phyloP scores from a whole-genome alignment of 495 filamentous ascomycete genomes.

The Xylaria venustula region DNA sequence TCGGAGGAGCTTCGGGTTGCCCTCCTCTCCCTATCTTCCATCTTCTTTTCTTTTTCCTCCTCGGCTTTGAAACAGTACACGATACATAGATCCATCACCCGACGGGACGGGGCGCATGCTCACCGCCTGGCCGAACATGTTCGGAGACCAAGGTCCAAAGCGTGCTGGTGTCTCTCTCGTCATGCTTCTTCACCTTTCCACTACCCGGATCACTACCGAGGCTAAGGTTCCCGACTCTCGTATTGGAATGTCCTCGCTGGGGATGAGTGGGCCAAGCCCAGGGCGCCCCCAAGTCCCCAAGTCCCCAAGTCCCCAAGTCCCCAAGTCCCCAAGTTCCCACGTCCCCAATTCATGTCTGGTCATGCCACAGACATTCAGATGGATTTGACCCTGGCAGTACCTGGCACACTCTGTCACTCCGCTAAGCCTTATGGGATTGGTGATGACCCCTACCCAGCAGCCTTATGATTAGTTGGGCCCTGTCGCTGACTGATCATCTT shows the following conservation, averaged over 20 bases:
- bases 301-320: no score
- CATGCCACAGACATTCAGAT: neutral
- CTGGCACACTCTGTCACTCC: neutral
- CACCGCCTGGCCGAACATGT: no score
- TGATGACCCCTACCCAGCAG: slow-evolving; percentile 4
- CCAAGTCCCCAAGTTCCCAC: no score
- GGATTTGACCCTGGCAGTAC: neutral
- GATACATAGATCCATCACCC: no score
- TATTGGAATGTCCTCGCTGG: neutral
- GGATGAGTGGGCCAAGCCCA: neutral
- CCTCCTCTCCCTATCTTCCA: neutral
- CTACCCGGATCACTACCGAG: neutral
- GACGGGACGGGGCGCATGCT: no score
- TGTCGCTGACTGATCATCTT: slow-evolving; percentile 12
- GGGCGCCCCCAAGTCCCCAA: no score
- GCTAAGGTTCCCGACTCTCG: neutral
- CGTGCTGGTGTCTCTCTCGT: neutral
- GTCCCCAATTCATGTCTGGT: neutral
- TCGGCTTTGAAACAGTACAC: no score
- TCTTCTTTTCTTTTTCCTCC: neutral
- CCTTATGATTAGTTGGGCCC: slow-evolving; percentile 3
- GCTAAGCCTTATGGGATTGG: slow-evolving; percentile 4
- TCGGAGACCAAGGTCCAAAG: neutral
- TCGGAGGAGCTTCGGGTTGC: no score
- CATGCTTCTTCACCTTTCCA: neutral